Base-by-base conservation (phyloP, 2,329 filamentous ascomycete species). In the Neoarthrinium moseri region DNA sequence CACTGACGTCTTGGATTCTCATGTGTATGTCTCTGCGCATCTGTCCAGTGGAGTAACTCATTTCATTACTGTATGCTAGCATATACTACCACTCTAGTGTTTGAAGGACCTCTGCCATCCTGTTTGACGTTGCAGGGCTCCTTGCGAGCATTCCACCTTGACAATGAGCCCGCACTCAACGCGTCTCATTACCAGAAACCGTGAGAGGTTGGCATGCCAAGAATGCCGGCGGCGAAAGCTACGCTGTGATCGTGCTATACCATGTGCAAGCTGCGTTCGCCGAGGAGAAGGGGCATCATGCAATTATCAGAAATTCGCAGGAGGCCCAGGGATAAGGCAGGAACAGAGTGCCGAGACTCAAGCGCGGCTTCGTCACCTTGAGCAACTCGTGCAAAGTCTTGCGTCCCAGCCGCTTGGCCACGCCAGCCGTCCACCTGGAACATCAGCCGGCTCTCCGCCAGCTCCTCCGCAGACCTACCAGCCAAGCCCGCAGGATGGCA, bases 221-320 rank as follows among this genome's bases (percentile, higher is more conserved):
- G 40, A 43, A 24, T 43, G 40, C 23, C 40, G 40, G 18, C 26
- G 40, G 12, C 40, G 40, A 11, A 43, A 43, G 30, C 40, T 43
- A 6, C 20, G 23, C 13, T 43, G 40, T 22, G 40, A 43, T 33
- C 40, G 40, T 4, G 18, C 29, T 12, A 32, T 15, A 4, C 40
- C 40, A 13, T 43, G 40, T 24, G n/a, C 26, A 12, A 43, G 40
- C 21, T 43, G 40, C 18, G 13, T n/a, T 13, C 17, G 40, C 12
- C 32, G 40, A 23, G 40, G 40, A 22, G 40, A 43, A 12, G 27
- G 22, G 15, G 29, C 26, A n/a, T 17, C 40, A 3, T 43, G 40
- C 30, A 43, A 26, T 12, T 43, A 43, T 24, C 40, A 43, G 40
- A 26, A 18, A 18, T 17, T 33, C 26, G 27, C 40, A 4, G n/a